phyloP scores from a whole-genome alignment of 179 eudicot species.

The Heliamphora pulchella region DNA sequence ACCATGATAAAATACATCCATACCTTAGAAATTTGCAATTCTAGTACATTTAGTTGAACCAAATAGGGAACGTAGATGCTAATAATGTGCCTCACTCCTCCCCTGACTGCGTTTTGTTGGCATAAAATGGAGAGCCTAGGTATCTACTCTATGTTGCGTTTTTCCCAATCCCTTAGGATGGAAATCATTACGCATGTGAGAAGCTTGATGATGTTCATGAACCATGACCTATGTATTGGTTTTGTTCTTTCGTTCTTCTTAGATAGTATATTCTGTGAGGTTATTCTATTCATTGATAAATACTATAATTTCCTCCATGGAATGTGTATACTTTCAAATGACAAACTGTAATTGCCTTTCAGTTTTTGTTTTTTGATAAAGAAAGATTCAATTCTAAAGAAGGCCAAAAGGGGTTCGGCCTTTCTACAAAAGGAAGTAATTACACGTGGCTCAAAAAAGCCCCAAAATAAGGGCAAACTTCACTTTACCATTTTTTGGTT shows the following conservation, averaged over 20 bases:
- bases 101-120: neutral
- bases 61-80: neutral
- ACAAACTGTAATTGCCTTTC: neutral
- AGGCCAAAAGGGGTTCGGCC: too few species aligned
- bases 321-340: neutral
- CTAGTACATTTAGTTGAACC: neutral
- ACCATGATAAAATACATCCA: neutral
- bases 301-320: neutral
- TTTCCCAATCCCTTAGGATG: neutral
- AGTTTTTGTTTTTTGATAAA: too few species aligned
- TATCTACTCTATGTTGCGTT: neutral
- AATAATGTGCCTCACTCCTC: neutral
- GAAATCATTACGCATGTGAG: neutral
- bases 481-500: too few species aligned
- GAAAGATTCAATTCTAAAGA: too few species aligned
- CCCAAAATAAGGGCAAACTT: too few species aligned
- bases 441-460: too few species aligned
- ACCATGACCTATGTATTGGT: neutral
- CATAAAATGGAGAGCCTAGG: conserved; percentile 1
- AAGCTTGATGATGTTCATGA: neutral
- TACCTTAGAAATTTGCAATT: neutral
- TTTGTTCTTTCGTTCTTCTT: neutral
- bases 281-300: neutral
- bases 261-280: neutral
- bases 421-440: too few species aligned